Base-by-base conservation (phyloP, 2,329 filamentous ascomycete species). In the Epichloe typhina region DNA sequence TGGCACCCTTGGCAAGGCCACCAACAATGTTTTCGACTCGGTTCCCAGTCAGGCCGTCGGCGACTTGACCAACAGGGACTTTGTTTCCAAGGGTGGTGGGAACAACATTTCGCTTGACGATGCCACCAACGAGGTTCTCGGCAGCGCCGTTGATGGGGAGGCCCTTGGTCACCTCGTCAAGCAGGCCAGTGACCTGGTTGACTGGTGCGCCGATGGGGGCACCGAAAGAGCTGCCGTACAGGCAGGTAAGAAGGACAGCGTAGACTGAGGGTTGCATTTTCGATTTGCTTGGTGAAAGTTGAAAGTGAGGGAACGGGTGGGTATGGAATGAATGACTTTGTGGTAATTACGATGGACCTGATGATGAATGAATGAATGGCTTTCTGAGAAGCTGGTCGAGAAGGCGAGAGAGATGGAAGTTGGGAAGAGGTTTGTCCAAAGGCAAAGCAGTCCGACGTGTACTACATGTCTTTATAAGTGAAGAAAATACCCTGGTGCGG, bases 221-320 rank as follows among this genome's bases (percentile, higher is more conserved):
- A 44, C 12, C 45, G 13, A 51, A 44, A 12, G 50, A 47, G 45
- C 44, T 51, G 40, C 50, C 50, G 31, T 23, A 47, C 5, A 51
- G 45, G 45, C 50, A 51, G 40, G 50, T 23, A 4, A 51, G 33
- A 26, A 51, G 50, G 33, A 47, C 50, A 9, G 44, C 21, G 36
- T 47, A 48, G 39, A 51, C 33, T 12, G 45, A 26, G 35, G 45
- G 15, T 21, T 48, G 50, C 50, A 51, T 51, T 44, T 44, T 47
- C 39, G 39, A 39, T 3, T 35, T 26, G 26, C 2, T 8, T 26
- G 3, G 33, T 48, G 23, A 33, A 17, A 17, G 17, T 17, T 17
- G 17, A 21, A 21, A 8, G 12, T 5, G 47, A 40, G 40, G 6
- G n/a, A 48, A 15, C 6, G 13, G 37, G 36, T 39, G 6, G 17